Base-by-base conservation (phyloP, 345 rosid genomes). In the Acer negundo region DNA sequence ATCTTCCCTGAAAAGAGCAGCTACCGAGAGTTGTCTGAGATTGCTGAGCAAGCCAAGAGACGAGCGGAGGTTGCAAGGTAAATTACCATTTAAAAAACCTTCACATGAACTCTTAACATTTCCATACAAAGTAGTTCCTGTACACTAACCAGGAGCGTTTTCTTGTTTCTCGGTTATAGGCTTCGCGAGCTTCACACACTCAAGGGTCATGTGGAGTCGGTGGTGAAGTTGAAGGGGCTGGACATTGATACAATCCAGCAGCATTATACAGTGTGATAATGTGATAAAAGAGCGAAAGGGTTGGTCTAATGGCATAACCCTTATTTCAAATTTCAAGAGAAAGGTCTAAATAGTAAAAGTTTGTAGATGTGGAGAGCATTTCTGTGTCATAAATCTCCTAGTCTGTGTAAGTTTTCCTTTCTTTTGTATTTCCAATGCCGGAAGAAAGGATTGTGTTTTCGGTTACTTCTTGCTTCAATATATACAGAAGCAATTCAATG, bases 51-150 rank as follows among this genome's bases (percentile, higher is more conserved):
- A 80, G 97, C 98, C 22, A 92, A 92, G 86, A 87, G 93, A 79
- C 83, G 95, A 69, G 95, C 98, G 2, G 97, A 94, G 80, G 89
- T 94, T 49, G 95, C 98, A 26, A 92, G 97, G 98, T 92, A 87
- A 17, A 13, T 20, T n/a, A 49, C 23, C 55, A 11, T 69, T 35
- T 35, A 35, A 35, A 35, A 35, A 35, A 5, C 38, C 38, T 35
- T 35, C 38, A 35, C 38, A 5, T 35, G 38, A 4, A 35, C 38
- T 35, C 6, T 35, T 35, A 35, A 35, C 38, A 35, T 35, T 35
- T 35, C 38, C 38, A 35, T 35, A 35, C 6, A 5, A 35, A 35
- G 38, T 35, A 0, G 6, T 35, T 35, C 38, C 38, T 35, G 56
- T 61, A 61, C 68, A 20, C 10, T 24, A 62, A 44, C 22, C 10